Evolutionary conservation across 352 stramenopile species (phyloP).

Genomic region (Globisporangium uncinulatum): DNA sequence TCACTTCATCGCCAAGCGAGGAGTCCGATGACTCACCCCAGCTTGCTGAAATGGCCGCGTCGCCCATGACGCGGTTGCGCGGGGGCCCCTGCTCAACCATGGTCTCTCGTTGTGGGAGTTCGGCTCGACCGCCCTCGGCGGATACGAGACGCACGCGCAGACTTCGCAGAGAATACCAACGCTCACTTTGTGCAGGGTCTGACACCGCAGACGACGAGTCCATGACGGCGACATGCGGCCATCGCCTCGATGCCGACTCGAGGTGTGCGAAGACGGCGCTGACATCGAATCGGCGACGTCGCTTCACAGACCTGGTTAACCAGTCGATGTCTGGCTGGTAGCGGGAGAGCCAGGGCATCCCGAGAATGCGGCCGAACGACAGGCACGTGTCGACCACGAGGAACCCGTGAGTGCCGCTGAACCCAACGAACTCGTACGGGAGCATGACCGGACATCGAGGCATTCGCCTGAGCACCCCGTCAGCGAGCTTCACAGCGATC

Average conservation of each 20-base stretch:
- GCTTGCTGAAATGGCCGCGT: no score
- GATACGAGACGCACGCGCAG: neutral
- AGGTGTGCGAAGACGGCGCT: constrained; percentile 3
- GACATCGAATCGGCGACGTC: constrained; percentile 9
- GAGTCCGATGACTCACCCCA: neutral
- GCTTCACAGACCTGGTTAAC: constrained; percentile 7
- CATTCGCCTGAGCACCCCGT: no score
- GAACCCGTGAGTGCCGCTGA: constrained; percentile 16
- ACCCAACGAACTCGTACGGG: constrained; percentile 17
- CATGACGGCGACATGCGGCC: constrained; percentile 12
- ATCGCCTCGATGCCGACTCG: neutral
- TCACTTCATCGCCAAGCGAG: neutral
- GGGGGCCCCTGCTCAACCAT: constrained; percentile 14
- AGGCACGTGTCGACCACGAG: constrained; percentile 23
- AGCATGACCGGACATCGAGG: constrained; percentile 10
- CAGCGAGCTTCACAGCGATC: neutral
- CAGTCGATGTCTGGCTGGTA: constrained; percentile 19
- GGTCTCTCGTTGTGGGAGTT: neutral
- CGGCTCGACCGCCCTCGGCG: neutral
- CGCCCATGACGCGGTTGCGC: no score
- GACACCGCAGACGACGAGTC: constrained; percentile 5
- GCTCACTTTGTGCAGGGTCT: neutral
- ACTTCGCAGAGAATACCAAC: neutral
- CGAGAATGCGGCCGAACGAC: constrained; percentile 23
- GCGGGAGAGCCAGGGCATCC: constrained; percentile 18